Base-by-base conservation (phyloP, 768 basidiomycete species). In the Trametes sanguinea region DNA sequence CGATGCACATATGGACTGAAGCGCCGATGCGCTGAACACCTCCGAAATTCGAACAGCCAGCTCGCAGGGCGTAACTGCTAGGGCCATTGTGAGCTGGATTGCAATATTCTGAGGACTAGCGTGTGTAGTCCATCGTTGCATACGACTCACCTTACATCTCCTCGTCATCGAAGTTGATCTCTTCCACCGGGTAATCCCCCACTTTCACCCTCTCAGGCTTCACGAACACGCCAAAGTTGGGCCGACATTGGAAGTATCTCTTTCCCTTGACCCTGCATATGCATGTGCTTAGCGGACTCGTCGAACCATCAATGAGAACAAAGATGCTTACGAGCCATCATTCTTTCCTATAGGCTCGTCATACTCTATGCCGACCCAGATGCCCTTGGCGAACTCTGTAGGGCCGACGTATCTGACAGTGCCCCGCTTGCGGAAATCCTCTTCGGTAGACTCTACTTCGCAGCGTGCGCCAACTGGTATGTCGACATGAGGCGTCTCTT, bases 321-420 rank as follows among this genome's bases (percentile, higher is more conserved):
- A 42, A 5, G 29, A 14, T 8, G 86, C 94, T 76, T 71, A 96
- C 95, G 87, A 88, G 67, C 96, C 96, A 73, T 98, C 91, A 64
- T 95, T 95, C 77, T 95, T 98, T 10, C 96, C 96, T 27, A 93
- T 81, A 3, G 96, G 95, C 68, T 98, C 96, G 71, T 98, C 96
- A 70, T 95, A 92, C 72, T 96, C 93, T 17, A 98, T 80, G 0
- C 96, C 96, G 1, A 98, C 83, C 95, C 95, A 98, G 0, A 85
- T 74, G 0, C 88, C 85, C 61, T 81, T 83, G 9, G 84, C 85
- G 70, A 98, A 97, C 58, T 81, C 80, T 0, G 95, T 93, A 40
- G 77, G 73, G 0, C 96, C 96, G 30, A 94, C 87, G 67, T 88
- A 98, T n/a, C 87, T 81, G 44, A 98, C 88, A 0, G 86, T 86